phyloP scores from a whole-genome alignment of 176 grass and related monocot genomes.

The Zea luxurians region DNA sequence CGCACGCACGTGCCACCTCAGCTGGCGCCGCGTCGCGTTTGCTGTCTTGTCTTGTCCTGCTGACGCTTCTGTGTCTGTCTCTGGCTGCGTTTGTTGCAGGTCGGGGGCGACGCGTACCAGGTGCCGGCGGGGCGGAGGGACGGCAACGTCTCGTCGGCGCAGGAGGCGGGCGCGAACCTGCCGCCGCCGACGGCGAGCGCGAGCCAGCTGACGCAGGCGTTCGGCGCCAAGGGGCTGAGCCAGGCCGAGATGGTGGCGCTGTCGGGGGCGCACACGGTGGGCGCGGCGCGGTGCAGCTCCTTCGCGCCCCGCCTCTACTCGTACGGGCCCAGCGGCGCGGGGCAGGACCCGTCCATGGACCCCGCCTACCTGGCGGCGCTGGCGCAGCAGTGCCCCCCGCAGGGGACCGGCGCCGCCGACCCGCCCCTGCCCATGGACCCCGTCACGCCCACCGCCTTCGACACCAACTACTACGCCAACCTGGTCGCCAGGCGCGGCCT shows the following conservation, averaged over 20 bases:
- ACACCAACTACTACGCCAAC: constrained; percentile 73
- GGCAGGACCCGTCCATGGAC: constrained; percentile 69
- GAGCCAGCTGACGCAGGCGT: constrained; percentile 54
- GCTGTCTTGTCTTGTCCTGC: neutral
- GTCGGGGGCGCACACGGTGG: constrained; percentile 87
- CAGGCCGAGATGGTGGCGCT: constrained; percentile 65
- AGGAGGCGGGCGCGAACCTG: constrained; percentile 56
- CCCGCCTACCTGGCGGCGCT: constrained; percentile 51
- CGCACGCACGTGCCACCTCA: neutral
- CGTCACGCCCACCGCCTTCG: constrained; percentile 58
- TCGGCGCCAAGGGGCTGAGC: constrained; percentile 55
- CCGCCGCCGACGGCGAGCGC: constrained; percentile 51
- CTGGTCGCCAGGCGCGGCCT: constrained; percentile 64
- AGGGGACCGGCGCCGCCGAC: neutral
- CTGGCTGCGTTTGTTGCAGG: constrained; percentile 19
- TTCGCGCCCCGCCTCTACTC: constrained; percentile 66
- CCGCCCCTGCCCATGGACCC: constrained; percentile 63
- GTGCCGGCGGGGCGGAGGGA: constrained; percentile 57
- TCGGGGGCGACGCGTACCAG: constrained; percentile 54
- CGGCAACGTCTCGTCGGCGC: constrained; percentile 61
- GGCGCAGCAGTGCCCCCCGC: constrained; percentile 57
- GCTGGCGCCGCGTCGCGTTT: neutral
- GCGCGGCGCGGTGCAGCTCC: constrained; percentile 68
- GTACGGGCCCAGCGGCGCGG: constrained; percentile 35
- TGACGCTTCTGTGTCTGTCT: too few species aligned